These are phyloP conservation scores for Phytophthora tentaculata DNA, from an alignment of 352 stramenopile genomes.

Conservation along the genomic window DNA sequence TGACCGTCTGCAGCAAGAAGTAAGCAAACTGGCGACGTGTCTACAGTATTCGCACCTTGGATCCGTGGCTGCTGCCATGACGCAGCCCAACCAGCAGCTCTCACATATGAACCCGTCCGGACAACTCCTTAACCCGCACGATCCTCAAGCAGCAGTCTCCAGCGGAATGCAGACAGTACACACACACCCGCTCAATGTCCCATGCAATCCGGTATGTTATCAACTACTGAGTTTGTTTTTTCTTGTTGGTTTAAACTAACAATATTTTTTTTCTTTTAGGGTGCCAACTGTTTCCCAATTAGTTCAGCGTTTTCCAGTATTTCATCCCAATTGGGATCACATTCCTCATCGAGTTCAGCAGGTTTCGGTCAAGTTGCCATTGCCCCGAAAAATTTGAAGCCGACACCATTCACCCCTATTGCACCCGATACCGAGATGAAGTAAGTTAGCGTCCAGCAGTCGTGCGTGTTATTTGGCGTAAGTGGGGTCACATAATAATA, in stretches of 20 bases:
- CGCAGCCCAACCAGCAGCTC: slow-evolving; percentile 36
- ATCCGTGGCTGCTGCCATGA: slow-evolving; percentile 56
- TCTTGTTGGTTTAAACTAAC: slow-evolving; percentile 25
- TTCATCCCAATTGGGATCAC: slow-evolving; percentile 34
- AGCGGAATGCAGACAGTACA: slow-evolving; percentile 38
- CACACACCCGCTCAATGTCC: slow-evolving; percentile 44
- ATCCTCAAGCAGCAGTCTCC: slow-evolving; percentile 27
- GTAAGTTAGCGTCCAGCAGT: slow-evolving; percentile 29
- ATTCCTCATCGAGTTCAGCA: slow-evolving; percentile 21
- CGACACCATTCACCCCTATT: slow-evolving; percentile 28
- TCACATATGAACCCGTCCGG: slow-evolving; percentile 37
- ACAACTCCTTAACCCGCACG: slow-evolving; percentile 20
- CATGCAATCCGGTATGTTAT: slow-evolving; percentile 42
- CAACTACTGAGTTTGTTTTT: slow-evolving; percentile 14
- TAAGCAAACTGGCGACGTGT: slow-evolving; percentile 69
- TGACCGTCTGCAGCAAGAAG: slow-evolving; percentile 69
- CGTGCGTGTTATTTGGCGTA: slow-evolving; percentile 22
- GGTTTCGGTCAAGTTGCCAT: slow-evolving; percentile 39
- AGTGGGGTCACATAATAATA: slow-evolving; percentile 31
- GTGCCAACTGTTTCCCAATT: slow-evolving; percentile 55
- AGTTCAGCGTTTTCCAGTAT: slow-evolving; percentile 43
- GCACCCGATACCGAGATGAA: slow-evolving; percentile 38
- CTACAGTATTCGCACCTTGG: slow-evolving; percentile 71
- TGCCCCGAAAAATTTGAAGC: slow-evolving; percentile 41
- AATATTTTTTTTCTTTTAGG: slow-evolving; percentile 13